A percentile compares a stretch with the other conserved stretches of the same genome.
phyloP scores from a whole-genome alignment of 78 protist species.

The Guillardia theta region DNA sequence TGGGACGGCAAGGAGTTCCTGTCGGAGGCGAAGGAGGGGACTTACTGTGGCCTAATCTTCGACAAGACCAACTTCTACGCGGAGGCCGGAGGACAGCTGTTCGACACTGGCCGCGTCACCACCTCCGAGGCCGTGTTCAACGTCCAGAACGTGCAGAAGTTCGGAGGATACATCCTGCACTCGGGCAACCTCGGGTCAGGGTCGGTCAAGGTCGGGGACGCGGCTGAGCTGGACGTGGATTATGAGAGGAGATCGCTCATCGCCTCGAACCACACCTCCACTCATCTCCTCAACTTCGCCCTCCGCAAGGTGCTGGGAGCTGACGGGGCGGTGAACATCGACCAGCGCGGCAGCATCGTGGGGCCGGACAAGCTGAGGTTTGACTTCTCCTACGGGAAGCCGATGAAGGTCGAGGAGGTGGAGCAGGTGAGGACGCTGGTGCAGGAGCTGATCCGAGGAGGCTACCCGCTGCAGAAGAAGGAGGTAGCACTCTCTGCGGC shows the following conservation, averaged over 20 bases:
- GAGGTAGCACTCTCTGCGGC: slow-evolving; percentile 73
- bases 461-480: background rate
- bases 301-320: slow-evolving; percentile 77
- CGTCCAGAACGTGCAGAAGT: slow-evolving; percentile 80
- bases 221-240: slow-evolving; percentile 67
- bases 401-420: slow-evolving; percentile 54
- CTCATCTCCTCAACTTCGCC: slow-evolving; percentile 90
- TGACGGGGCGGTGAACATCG: slow-evolving; percentile 57
- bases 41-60: slow-evolving; percentile 66
- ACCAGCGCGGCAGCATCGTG: slow-evolving; percentile 71
- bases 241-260: slow-evolving; percentile 72
- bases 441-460: background rate
- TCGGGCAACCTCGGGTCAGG: slow-evolving; percentile 74
- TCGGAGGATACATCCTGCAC: slow-evolving; percentile 87
- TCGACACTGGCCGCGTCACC: slow-evolving; percentile 79
- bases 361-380: slow-evolving; percentile 78
- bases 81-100: slow-evolving; percentile 94
- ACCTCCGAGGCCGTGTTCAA: slow-evolving; percentile 61
- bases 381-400: slow-evolving; percentile 87
- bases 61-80: slow-evolving; percentile 88
- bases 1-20: slow-evolving; percentile 68
- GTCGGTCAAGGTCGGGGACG: slow-evolving; percentile 68
- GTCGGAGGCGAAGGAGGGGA: background rate
- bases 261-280: slow-evolving; percentile 90
- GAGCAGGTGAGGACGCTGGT: background rate